Conservation (phyloP, 352 stramenopile species). For the Pythium oligandrum region DNA sequence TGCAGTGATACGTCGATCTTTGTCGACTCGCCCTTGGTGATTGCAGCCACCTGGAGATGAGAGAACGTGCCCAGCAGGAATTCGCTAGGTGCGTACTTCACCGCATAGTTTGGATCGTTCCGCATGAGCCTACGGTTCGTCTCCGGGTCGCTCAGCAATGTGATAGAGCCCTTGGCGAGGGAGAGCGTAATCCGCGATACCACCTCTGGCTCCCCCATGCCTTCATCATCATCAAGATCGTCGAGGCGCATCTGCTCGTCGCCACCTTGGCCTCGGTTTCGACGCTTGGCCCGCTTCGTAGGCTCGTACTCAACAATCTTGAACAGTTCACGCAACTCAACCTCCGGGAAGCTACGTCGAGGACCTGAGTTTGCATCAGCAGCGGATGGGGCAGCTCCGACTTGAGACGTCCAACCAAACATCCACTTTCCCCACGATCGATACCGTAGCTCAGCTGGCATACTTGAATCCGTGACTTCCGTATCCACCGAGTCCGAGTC, state of each 20-base stretch:
- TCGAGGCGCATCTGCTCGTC: constrained; percentile 17
- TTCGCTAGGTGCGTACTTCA: constrained; percentile 64
- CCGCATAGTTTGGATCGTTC: constrained; percentile 58
- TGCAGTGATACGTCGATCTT: constrained; percentile 84
- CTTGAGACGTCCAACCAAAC: constrained; percentile 80
- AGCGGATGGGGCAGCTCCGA: constrained; percentile 32
- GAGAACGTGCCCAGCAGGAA: constrained; percentile 78
- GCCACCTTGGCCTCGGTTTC: constrained; percentile 27
- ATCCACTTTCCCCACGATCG: constrained; percentile 81
- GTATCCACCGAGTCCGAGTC: constrained; percentile 82
- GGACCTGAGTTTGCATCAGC: constrained; percentile 23
- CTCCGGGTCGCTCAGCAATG: constrained; percentile 69
- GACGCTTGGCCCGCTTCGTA: constrained; percentile 56
- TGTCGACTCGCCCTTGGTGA: constrained; percentile 60
- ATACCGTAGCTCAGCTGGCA: constrained; percentile 71
- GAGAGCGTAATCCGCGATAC: constrained; percentile 70
- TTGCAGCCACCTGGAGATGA: constrained; percentile 68
- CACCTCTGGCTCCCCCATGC: constrained; percentile 34
- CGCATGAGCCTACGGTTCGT: constrained; percentile 56
- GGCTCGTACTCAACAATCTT: constrained; percentile 85
- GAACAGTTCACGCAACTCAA: constrained; percentile 83
- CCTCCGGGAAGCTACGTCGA: constrained; percentile 59
- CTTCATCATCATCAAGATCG: constrained; percentile 26
- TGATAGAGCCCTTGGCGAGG: constrained; percentile 70
- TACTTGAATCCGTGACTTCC: constrained; percentile 58